These are phyloP conservation scores for Tolypocladium guangdongense DNA, from an alignment of 2,329 filamentous ascomycete species.

Conservation along the genomic window DNA sequence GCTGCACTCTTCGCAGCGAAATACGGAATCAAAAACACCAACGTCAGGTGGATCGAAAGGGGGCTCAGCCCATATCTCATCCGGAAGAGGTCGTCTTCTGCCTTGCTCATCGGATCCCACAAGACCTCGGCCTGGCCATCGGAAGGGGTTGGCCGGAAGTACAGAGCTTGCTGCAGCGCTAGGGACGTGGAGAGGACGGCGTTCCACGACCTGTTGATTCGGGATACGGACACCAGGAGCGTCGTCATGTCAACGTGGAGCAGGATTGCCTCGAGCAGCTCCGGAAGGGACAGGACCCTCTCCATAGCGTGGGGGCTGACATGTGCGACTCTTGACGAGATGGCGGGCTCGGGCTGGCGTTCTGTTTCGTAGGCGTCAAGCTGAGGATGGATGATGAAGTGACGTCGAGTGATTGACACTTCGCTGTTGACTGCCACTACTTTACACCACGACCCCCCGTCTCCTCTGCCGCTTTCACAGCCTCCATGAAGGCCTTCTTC, in stretches of 20 bases:
- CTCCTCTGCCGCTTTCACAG: conserved; percentile 11
- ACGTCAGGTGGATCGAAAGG: too few relatives aligned
- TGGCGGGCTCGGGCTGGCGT: background rate
- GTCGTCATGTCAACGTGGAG: conserved; percentile 13
- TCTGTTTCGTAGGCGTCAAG: background rate
- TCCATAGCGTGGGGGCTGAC: too few relatives aligned
- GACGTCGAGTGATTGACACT: too few relatives aligned
- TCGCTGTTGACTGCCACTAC: background rate
- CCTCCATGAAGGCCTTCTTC: conserved; percentile 32
- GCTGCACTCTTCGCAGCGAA: too few relatives aligned
- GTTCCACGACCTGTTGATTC: conserved; percentile 13
- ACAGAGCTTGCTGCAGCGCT: conserved; percentile 1
- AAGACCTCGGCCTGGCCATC: background rate
- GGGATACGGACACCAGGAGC: conserved; percentile 13
- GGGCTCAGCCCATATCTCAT: too few relatives aligned
- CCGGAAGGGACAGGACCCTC: conserved; percentile 9
- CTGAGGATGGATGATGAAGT: too few relatives aligned
- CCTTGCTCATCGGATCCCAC: background rate
- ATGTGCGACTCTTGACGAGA: too few relatives aligned
- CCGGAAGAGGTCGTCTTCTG: background rate
- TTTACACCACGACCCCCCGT: background rate
- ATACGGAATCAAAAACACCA: too few relatives aligned
- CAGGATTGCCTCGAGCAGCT: conserved; percentile 16
- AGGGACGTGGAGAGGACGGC: background rate
- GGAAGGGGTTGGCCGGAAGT: background rate